phyloP scores from a whole-genome alignment of 2,329 filamentous ascomycete genomes.

The Colletotrichum sp. region DNA sequence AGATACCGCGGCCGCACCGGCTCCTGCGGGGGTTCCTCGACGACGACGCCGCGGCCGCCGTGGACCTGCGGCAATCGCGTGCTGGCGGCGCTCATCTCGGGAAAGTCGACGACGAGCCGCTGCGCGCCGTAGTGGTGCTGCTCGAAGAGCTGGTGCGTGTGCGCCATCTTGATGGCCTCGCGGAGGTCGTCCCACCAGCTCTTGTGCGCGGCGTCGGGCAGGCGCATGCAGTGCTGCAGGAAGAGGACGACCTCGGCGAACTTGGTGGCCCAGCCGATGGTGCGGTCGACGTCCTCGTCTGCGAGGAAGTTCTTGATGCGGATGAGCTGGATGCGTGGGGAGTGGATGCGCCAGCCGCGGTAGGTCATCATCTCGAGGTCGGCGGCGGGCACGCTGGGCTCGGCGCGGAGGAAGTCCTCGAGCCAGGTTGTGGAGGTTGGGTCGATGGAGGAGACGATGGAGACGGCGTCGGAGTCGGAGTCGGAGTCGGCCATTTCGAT shows the following conservation, averaged over 20 bases:
- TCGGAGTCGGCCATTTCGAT: background rate
- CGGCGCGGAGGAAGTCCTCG: constrained; percentile 16
- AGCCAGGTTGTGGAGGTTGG: constrained; percentile 4
- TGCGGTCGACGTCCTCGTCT: constrained; percentile 51
- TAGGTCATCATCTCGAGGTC: constrained; percentile 27
- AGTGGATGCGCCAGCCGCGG: constrained; percentile 37
- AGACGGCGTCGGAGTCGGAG: background rate
- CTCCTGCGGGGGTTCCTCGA: background rate
- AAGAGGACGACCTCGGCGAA: constrained; percentile 42
- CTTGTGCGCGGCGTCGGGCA: constrained; percentile 24
- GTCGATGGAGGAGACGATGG: background rate
- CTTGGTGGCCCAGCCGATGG: constrained; percentile 42
- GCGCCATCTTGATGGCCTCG: constrained; percentile 37
- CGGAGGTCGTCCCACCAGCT: constrained; percentile 34
- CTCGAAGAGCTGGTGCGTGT: constrained; percentile 38
- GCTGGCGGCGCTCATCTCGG: constrained; percentile 24
- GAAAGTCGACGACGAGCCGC: constrained; percentile 31
- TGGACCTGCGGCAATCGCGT: constrained; percentile 31
- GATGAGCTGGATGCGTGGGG: constrained; percentile 36
- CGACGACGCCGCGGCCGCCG: constrained; percentile 5
- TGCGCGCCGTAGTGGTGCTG: constrained; percentile 35
- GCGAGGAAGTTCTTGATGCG: constrained; percentile 49
- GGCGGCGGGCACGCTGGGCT: background rate
- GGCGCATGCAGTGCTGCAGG: constrained; percentile 36
- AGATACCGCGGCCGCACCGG: constrained; percentile 15